Conservation (phyloP, 2,329 filamentous ascomycete genomes). For the Xylariomycetidae sp. region DNA sequence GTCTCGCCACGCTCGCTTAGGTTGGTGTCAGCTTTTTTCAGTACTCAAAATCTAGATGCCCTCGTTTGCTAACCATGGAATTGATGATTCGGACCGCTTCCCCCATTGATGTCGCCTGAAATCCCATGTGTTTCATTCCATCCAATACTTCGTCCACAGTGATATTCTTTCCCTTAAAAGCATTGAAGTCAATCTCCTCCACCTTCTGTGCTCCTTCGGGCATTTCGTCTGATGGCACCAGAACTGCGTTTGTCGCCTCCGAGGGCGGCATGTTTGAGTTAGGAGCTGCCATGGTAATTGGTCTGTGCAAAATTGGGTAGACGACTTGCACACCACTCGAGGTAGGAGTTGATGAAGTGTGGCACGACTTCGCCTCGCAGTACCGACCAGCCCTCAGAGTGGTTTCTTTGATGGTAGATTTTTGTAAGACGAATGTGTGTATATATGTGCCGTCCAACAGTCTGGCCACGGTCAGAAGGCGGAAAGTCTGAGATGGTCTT, state of each 20-base stretch:
- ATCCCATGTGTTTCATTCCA: slow-evolving; percentile 82
- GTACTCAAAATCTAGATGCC: slow-evolving; percentile 10
- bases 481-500: too few species aligned
- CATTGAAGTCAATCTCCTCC: slow-evolving; percentile 88
- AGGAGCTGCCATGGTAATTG: slow-evolving; percentile 18
- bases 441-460: too few species aligned
- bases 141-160: slow-evolving; percentile 80
- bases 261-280: slow-evolving; percentile 45
- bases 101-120: slow-evolving; percentile 68
- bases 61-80: slow-evolving; percentile 67
- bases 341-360: too few species aligned
- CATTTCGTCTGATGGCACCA: slow-evolving; percentile 78
- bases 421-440: too few species aligned
- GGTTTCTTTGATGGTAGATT: too few species aligned
- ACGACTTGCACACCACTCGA: too few species aligned
- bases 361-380: too few species aligned
- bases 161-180: slow-evolving; percentile 67
- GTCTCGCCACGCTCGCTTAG: slow-evolving; percentile 70
- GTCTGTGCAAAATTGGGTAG: too few species aligned
- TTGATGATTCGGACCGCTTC: slow-evolving; percentile 89
- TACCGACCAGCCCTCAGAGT: too few species aligned
- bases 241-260: slow-evolving; percentile 71
- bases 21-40: slow-evolving; percentile 19
- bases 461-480: too few species aligned
- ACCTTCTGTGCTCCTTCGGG: slow-evolving; percentile 76